A percentile compares a stretch with the other conserved stretches of the same genome.
Conservation (phyloP, 345 rosid species). For the Gossypium raimondii region DNA sequence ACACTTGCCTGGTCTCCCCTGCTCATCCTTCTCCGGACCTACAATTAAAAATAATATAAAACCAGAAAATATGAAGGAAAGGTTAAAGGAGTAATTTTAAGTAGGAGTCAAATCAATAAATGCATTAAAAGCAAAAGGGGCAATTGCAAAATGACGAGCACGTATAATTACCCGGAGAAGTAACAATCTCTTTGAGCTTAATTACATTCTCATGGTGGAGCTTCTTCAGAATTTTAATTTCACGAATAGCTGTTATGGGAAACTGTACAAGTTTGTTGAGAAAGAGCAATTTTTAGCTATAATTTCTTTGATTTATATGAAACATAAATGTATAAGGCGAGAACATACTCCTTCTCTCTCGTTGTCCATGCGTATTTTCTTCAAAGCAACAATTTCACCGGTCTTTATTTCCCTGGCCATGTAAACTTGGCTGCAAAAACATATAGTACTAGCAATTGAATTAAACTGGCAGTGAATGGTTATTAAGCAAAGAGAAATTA, state of each 20-base stretch:
- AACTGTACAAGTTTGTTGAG: conserved; percentile 35
- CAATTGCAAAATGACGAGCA: neutral
- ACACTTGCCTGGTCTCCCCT: conserved; percentile 74
- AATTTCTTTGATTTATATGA: neutral
- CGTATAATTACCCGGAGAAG: conserved; percentile 56
- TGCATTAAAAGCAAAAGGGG: neutral
- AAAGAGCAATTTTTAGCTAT: neutral
- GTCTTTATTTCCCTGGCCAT: conserved; percentile 89
- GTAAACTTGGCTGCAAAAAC: conserved; percentile 76
- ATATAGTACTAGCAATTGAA: neutral
- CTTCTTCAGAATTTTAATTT: conserved; percentile 75
- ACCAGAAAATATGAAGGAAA: neutral
- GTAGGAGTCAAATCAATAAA: neutral
- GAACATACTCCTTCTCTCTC: conserved; percentile 90
- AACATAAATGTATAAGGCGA: neutral
- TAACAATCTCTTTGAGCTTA: conserved; percentile 70
- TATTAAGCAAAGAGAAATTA: neutral
- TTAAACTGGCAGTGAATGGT: neutral
- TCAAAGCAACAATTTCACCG: conserved; percentile 89
- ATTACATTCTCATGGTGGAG: conserved; percentile 67
- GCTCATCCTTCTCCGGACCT: conserved; percentile 92
- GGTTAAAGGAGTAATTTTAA: neutral
- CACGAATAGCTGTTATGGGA: conserved; percentile 78
- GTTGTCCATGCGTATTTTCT: conserved; percentile 95
- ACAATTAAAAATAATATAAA: neutral